A percentile compares a stretch with the other conserved stretches of the same genome.
These are phyloP conservation scores for Colletotrichum sp. DNA, from an alignment of 2,329 filamentous ascomycete genomes.

Conservation along the genomic window DNA sequence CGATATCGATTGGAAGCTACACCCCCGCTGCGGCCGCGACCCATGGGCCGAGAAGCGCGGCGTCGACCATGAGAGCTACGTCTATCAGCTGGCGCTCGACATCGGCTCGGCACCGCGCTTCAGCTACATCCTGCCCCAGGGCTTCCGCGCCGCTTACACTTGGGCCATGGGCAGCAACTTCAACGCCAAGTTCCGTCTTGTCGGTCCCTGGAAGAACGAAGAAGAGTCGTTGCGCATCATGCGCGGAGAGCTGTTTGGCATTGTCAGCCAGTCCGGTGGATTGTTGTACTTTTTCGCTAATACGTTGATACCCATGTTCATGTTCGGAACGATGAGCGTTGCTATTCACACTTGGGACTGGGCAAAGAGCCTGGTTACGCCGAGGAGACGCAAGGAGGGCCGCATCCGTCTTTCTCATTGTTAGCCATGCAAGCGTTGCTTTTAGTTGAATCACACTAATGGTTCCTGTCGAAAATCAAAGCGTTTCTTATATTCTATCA, in stretches of 20 bases:
- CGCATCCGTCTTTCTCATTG: neutral
- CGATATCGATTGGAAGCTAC: constrained; percentile 46
- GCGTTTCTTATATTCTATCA: neutral
- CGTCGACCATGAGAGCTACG: constrained; percentile 55
- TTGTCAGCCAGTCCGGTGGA: constrained; percentile 42
- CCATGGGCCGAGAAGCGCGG: constrained; percentile 40
- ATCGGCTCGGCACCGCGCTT: constrained; percentile 48
- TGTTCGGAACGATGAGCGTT: constrained; percentile 42
- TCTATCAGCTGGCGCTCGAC: constrained; percentile 54
- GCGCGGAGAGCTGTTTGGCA: constrained; percentile 43
- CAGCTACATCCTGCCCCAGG: constrained; percentile 33
- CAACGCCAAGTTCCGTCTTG: constrained; percentile 52
- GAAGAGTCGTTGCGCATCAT: constrained; percentile 40
- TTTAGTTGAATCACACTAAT: neutral
- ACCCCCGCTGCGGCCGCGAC: constrained; percentile 35
- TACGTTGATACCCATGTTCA: constrained; percentile 37
- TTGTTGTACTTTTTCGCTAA: constrained; percentile 42
- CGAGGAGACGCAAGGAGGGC: neutral
- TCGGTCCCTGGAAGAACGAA: constrained; percentile 47
- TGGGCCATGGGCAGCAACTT: constrained; percentile 57
- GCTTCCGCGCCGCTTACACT: constrained; percentile 34
- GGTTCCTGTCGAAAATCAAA: neutral
- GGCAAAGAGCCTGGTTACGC: neutral
- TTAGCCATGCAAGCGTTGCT: neutral
- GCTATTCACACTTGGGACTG: constrained; percentile 10